Evolutionary conservation across 345 rosid genomes (phyloP), one percentile per base, ranked within the genome.

Genomic region (Clausena lansium): DNA sequence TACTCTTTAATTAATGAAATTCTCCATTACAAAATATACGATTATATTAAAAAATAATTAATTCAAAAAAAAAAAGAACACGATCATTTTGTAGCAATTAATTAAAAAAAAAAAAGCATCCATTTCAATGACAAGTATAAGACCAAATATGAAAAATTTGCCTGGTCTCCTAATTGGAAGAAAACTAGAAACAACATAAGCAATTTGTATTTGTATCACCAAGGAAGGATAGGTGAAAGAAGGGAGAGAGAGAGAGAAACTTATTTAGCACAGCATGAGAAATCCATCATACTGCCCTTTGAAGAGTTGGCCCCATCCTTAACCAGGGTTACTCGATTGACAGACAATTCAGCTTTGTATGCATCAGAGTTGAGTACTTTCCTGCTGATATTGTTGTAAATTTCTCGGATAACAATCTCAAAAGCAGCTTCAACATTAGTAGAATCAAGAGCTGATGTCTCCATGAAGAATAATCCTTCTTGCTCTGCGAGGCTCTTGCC

Each of bases 391-490:
- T 91, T 92, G 84, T 79, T 84, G 87, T 91, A 93, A 65, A 95
- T 93, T 86, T 92, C 94, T 3, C 91, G 83, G 84, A 95, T 87
- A 14, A 95, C 97, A 71, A 92, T 81, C 92, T 95, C 97, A 62
- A 95, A 95, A 24, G 99, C 95, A 17, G 93, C 79, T 85, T 91
- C 85, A 24, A 93, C 98, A n/a, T 95, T 95, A 0, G 96, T 91
- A 32, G 97, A 79, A 69, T 93, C 91, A 24, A 95, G 89, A 7
- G 99, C 98, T 0, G 99, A 95, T 66, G 99, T 95, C 83, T 95
- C 99, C 94, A 93, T 92, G 85, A 95, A 95, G 88, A 92, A 93
- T 64, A 95, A 57, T 1, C 89, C 94, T 85, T 91, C 93, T 64
- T 87, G 92, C 82, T 93, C 94, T 0, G 99, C 98, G 0, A 95